Base-by-base conservation (phyloP, 345 rosid species). In the Camelina hispida region DNA sequence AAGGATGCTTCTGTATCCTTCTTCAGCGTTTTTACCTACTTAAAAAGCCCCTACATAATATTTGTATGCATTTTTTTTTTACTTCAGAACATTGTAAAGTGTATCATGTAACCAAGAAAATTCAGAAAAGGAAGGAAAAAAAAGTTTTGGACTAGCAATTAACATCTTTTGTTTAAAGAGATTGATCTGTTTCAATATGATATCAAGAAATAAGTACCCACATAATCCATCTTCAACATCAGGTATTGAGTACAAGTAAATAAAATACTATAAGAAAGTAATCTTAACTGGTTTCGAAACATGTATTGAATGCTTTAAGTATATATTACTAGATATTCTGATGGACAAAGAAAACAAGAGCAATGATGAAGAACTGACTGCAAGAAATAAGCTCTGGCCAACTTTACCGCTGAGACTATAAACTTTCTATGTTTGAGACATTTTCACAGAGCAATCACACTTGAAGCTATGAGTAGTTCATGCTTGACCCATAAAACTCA, bases 11-110 rank as follows among this genome's bases (percentile, higher is more conserved):
- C 23, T 17, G 44, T 1, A 38, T 73, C 71, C 46, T 54, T 78
- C n/a, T 44, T 53, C 78, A 62, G n/a, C 54, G 78, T 68, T 66
- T 68, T 61, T 68, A 68, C 78, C 66, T 73, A 47, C 73, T 54
- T 14, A 40, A 53, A 51, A 18, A 34, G 37, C 37, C 37, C 78
- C 66, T 73, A 47, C 73, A 61, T 14, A 40, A 53, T 18, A 18
- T 55, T 28, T 69, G 75, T 62, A 47, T 15, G 15, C 38, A 43
- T 43, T 43, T 43, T 43, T 40, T 16, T 16, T 58, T 58, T 4
- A 13, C 43, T 35, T 35, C 25, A 37, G 46, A 35, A 59, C 44
- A 55, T 22, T 14, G 54, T 32, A 62, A 44, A 44, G 32, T 55
- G 44, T 55, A n/a, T 64, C 30, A 12, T 59, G 30, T 43, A 69